Conservation (phyloP, 2,329 filamentous ascomycete species). For the Neofusicoccum laricinum region DNA sequence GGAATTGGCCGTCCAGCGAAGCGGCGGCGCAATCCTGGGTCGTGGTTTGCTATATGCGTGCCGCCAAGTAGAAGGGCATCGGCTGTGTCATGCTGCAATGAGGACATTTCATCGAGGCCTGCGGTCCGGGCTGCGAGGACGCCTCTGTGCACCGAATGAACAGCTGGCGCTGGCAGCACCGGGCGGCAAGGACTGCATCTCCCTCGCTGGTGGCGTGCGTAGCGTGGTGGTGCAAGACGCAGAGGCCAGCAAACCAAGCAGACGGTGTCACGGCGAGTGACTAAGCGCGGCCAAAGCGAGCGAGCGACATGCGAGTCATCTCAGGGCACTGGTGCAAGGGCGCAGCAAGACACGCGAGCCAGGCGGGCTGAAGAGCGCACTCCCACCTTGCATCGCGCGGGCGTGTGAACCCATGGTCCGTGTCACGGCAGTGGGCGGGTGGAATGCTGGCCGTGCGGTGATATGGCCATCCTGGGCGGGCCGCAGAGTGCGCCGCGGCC, state of each 20-base stretch:
- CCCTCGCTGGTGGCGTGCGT: constrained; percentile 9
- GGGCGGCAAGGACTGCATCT: constrained; percentile 10
- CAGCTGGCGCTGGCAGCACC: background rate
- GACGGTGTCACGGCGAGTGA: background rate
- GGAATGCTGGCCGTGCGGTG: background rate
- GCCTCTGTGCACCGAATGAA: background rate
- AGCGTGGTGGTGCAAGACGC: constrained; percentile 6
- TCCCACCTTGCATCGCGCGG: constrained; percentile 1
- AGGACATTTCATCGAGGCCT: background rate
- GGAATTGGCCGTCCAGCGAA: background rate
- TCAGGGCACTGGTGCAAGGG: background rate
- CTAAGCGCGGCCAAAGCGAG: constrained; percentile 2
- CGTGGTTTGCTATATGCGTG: constrained; percentile 10
- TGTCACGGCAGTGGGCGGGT: background rate
- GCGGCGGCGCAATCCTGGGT: background rate
- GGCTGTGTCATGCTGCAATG: background rate
- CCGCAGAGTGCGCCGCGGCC: background rate
- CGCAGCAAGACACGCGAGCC: constrained; percentile 10
- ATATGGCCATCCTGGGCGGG: background rate
- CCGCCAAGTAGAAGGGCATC: background rate
- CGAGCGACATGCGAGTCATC: background rate
- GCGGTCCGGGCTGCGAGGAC: background rate
- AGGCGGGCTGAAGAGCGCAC: constrained; percentile 13
- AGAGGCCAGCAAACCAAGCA: background rate
- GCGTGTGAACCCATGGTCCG: background rate